These are phyloP conservation scores for Sugiyamaella grinbergsii DNA, from an alignment of 1,139 yeast species.

Conservation along the genomic window DNA sequence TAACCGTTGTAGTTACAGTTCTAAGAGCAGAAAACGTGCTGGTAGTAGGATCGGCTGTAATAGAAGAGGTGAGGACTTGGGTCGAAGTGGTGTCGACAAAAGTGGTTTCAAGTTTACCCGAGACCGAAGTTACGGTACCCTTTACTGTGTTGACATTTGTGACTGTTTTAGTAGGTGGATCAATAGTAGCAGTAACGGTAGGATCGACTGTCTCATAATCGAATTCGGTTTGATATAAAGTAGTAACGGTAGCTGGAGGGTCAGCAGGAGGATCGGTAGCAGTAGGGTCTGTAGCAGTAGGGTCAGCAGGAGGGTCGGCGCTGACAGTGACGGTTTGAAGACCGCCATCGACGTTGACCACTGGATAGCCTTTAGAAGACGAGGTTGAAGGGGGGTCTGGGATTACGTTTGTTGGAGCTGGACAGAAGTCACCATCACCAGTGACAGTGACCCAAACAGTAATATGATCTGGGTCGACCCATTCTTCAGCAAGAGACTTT, in stretches of 20 bases:
- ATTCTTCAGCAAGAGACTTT: conserved; percentile 16
- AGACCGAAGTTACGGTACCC: conserved; percentile 8
- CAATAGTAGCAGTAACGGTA: conserved; percentile 14
- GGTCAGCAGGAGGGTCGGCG: conserved; percentile 9
- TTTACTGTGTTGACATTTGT: conserved; percentile 14
- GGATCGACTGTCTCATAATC: conserved; percentile 16
- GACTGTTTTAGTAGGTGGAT: conserved; percentile 17
- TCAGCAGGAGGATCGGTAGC: conserved; percentile 2
- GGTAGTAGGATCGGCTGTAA: conserved; percentile 24
- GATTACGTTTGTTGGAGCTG: conserved; percentile 19
- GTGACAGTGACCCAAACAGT: conserved; percentile 34
- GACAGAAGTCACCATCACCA: conserved; percentile 29
- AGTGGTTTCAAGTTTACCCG: conserved; percentile 3
- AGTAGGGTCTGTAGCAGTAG: not conserved
- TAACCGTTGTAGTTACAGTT: conserved; percentile 33
- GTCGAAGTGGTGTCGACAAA: conserved; percentile 16
- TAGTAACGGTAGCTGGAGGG: not conserved
- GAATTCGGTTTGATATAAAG: not conserved
- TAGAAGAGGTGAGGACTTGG: conserved; percentile 20
- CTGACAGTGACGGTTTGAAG: conserved; percentile 24
- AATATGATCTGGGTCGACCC: conserved; percentile 23
- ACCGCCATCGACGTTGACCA: conserved; percentile 33
- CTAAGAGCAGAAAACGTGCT: conserved; percentile 28
- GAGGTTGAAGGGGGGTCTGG: conserved; percentile 19
- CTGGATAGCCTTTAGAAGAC: conserved; percentile 30